Percentiles rank a stretch among this genome's conserved stretches.
phyloP scores from a whole-genome alignment of 306 rosid species.

The Citrullus amarus region DNA sequence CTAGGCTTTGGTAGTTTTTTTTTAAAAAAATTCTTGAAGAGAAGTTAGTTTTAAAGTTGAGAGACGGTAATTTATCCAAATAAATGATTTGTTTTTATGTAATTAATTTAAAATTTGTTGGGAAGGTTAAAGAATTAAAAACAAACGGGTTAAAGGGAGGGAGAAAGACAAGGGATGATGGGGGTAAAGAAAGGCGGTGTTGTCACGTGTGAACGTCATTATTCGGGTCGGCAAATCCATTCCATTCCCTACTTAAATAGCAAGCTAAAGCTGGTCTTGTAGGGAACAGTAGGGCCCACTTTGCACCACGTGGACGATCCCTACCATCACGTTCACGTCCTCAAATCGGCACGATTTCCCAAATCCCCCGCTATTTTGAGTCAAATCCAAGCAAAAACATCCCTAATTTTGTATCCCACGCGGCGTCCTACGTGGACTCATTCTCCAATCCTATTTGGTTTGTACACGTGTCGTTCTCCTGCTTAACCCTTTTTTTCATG shows the following conservation, averaged over 20 bases:
- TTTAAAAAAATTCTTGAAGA: too few species aligned
- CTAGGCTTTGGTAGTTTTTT: too few species aligned
- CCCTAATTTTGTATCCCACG: conserved; percentile 9
- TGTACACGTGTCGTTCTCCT: neutral
- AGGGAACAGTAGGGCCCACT: conserved; percentile 12
- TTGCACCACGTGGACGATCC: conserved; percentile 29
- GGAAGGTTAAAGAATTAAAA: neutral
- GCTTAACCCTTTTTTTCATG: neutral
- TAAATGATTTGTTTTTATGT: too few species aligned
- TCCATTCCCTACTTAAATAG: conserved; percentile 16
- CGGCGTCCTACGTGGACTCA: conserved; percentile 38
- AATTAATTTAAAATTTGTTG: neutral
- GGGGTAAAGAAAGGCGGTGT: conserved; percentile 11
- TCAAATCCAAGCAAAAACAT: conserved; percentile 30
- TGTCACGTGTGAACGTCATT: conserved; percentile 35
- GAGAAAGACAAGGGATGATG: conserved; percentile 15
- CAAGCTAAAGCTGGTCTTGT: conserved; percentile 18
- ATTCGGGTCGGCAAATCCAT: conserved; percentile 32
- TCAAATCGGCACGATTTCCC: neutral
- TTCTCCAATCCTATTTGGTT: neutral
- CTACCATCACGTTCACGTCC: conserved; percentile 6
- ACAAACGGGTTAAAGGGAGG: conserved; percentile 14
- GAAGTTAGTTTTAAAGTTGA: too few species aligned
- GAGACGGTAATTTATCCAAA: too few species aligned
- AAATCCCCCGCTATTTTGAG: conserved; percentile 16